A percentile compares a stretch with the other conserved stretches of the same genome.
These are phyloP conservation scores for Xylaria sp. DNA, from an alignment of 2,329 filamentous ascomycete genomes.

Conservation along the genomic window DNA sequence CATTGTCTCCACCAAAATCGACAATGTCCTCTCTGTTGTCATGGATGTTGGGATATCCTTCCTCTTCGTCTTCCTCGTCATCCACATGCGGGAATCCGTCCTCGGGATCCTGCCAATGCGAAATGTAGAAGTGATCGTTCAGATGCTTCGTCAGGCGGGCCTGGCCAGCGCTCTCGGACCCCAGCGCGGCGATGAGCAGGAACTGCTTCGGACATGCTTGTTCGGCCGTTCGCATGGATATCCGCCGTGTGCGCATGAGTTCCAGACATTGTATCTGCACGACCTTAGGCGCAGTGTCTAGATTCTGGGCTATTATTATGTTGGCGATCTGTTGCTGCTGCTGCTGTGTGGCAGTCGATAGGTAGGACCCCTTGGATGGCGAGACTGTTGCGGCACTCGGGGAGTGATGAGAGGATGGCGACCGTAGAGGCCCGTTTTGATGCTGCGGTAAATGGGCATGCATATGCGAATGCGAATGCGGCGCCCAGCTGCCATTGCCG, in stretches of 20 bases:
- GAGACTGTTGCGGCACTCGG: conserved; percentile 11
- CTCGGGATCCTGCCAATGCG: conserved; percentile 80
- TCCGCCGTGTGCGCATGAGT: conserved; percentile 81
- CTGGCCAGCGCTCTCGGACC: conserved; percentile 51
- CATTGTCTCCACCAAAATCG: background rate
- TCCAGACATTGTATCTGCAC: conserved; percentile 85
- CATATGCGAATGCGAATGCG: conserved; percentile 4
- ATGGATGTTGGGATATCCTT: background rate
- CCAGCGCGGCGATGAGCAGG: conserved; percentile 79
- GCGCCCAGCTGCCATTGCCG: background rate
- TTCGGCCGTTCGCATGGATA: conserved; percentile 79
- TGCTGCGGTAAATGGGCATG: conserved; percentile 15
- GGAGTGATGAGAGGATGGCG: conserved; percentile 9
- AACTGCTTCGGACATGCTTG: conserved; percentile 82
- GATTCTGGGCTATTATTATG: conserved; percentile 82
- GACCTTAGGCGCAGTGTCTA: conserved; percentile 76
- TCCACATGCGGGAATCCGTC: conserved; percentile 82
- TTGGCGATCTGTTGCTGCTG: conserved; percentile 71
- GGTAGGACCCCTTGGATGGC: conserved; percentile 16
- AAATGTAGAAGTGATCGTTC: conserved; percentile 89
- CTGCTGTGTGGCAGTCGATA: conserved; percentile 25
- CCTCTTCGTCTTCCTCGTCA: conserved; percentile 57
- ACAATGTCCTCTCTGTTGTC: background rate
- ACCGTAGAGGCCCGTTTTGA: conserved; percentile 6
- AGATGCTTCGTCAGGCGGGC: conserved; percentile 66